Evolutionary conservation across 257 asterid genomes (phyloP), one percentile per base, ranked within the genome.

Genomic region (Penstemon davidsonii): DNA sequence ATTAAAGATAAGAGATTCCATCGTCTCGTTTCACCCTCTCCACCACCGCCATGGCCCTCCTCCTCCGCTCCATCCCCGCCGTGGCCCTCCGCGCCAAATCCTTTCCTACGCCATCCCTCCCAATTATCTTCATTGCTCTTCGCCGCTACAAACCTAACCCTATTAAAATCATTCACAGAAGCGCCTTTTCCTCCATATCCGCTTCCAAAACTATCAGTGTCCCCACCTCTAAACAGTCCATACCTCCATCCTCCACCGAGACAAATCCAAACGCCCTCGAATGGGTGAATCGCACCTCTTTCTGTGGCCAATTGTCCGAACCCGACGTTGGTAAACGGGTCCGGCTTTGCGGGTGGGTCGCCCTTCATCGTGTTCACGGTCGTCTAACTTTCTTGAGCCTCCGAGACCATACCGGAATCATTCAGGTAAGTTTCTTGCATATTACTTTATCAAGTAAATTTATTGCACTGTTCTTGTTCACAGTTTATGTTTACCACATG

Each of bases 311-410:
- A 73, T 81, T 94, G 81, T 78, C 91, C 11, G 91, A 84, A 69
- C 61, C 67, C 55, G 93, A 91, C 70, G 82, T 87, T 59, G 96
- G 96, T 18, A 87, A 75, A 63, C 90, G 95, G 61, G 97, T 94
- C 67, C 83, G 91, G 51, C 87, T 94, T 6, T 94, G 99, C 60
- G 97, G 99, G 42, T 94, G 99, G 99, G 99, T 91, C 70, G 99
- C 97, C 57, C 89, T 91, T 66, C 97, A 91, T 71, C 95, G 99
- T n/a, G 78, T 87, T 66, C 97, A 94, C 43, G 97, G 99, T 36
- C 90, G 96, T 11, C 96, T 94, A 74, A 88, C 97, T 64, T 94
- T 94, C 55, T 53, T 94, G 5, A 86, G 82, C 74, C 96, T 94
- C 41, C 92, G 99, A 4, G 99, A 94, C 75, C 92, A 91, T 64